Conservation (phyloP, 2,329 filamentous ascomycete species). For the Rhynchosporium graminicola region DNA sequence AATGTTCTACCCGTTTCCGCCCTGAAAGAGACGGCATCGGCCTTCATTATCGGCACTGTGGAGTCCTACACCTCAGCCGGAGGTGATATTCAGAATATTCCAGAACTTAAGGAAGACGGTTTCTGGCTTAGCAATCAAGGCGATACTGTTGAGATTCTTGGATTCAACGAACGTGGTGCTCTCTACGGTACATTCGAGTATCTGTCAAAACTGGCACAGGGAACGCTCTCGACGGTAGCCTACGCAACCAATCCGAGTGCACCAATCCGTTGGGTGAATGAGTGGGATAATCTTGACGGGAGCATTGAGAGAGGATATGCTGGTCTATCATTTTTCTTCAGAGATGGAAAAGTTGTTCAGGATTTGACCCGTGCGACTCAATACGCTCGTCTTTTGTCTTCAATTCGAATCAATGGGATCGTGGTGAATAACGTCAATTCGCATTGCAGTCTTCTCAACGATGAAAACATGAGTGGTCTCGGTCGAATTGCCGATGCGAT, state of each 20-base stretch:
- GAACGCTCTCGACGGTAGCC: conserved; percentile 50
- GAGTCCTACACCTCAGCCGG: conserved; percentile 45
- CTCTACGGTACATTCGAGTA: conserved; percentile 72
- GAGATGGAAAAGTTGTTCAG: conserved; percentile 54
- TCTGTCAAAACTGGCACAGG: conserved; percentile 63
- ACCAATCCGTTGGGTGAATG: conserved; percentile 68
- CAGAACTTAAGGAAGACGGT: conserved; percentile 55
- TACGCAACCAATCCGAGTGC: conserved; percentile 58
- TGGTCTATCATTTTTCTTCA: conserved; percentile 69
- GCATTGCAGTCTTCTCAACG: conserved; percentile 56
- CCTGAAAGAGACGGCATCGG: conserved; percentile 32
- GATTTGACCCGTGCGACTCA: conserved; percentile 61
- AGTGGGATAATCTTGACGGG: conserved; percentile 69
- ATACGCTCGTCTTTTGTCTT: conserved; percentile 67
- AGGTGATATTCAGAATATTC: conserved; percentile 39
- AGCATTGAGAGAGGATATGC: conserved; percentile 68
- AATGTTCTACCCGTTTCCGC: conserved; percentile 35
- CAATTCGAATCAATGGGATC: conserved; percentile 65
- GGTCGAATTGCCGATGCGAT: conserved; percentile 63
- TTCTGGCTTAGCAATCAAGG: conserved; percentile 58
- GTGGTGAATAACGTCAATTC: conserved; percentile 75
- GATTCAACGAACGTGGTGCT: conserved; percentile 65
- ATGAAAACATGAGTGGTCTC: conserved; percentile 61
- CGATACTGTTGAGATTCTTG: conserved; percentile 56
- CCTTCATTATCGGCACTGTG: conserved; percentile 52